Conservation (phyloP, 2,329 filamentous ascomycete species). For the Ilyonectria robusta region DNA sequence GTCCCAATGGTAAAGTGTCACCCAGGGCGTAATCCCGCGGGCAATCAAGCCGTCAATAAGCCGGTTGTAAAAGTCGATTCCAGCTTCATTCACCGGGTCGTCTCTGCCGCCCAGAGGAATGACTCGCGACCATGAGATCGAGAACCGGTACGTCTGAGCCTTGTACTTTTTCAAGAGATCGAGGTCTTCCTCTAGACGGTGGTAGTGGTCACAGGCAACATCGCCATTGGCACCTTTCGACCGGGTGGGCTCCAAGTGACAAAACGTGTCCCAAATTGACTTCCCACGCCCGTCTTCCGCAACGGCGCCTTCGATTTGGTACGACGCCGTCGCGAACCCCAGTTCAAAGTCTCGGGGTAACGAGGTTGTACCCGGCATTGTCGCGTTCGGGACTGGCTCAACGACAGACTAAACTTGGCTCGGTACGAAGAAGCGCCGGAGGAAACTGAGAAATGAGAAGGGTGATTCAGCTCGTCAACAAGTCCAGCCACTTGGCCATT, state of each 20-base stretch:
- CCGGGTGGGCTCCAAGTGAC: slow-evolving; percentile 57
- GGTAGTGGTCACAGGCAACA: slow-evolving; percentile 61
- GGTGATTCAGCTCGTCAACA: background rate
- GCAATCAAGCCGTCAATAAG: slow-evolving; percentile 71
- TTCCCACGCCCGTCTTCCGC: slow-evolving; percentile 57
- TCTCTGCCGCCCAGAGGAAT: slow-evolving; percentile 75
- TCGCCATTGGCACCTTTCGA: slow-evolving; percentile 62
- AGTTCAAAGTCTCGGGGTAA: slow-evolving; percentile 57
- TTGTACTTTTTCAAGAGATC: slow-evolving; percentile 70
- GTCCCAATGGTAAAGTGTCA: slow-evolving; percentile 78
- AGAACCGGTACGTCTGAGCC: slow-evolving; percentile 75
- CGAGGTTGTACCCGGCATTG: slow-evolving; percentile 13
- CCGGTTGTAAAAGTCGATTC: slow-evolving; percentile 71
- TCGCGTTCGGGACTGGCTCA: background rate
- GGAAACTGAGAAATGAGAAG: slow-evolving; percentile 5
- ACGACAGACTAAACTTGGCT: background rate
- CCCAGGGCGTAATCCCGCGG: slow-evolving; percentile 71
- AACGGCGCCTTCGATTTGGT: slow-evolving; percentile 62
- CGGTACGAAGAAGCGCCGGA: background rate
- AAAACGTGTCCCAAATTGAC: slow-evolving; percentile 61
- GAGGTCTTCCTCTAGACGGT: slow-evolving; percentile 66
- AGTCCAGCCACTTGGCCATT: background rate
- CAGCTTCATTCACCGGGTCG: slow-evolving; percentile 74
- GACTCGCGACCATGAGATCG: slow-evolving; percentile 76
- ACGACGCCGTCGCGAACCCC: slow-evolving; percentile 60